Evolutionary conservation across 352 stramenopile species (phyloP), one percentile per base, ranked within the genome.

Genomic region (Thraustochytrium sp.): DNA sequence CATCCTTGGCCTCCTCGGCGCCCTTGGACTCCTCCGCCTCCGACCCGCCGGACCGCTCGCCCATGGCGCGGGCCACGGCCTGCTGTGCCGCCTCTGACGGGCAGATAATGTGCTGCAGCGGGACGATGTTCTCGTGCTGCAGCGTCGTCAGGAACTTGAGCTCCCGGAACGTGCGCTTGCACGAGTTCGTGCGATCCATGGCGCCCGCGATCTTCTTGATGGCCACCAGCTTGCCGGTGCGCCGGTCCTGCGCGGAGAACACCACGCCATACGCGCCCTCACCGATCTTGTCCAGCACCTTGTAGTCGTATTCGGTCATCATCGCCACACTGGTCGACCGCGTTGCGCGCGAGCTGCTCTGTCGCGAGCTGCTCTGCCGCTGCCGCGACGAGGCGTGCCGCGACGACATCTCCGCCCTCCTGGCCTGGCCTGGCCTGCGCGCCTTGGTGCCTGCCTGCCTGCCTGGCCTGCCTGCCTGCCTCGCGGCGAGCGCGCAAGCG

Each of bases 111-210:
- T 98, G 94, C 13, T 96, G 88, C 86, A 99, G 94, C 64, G 91
- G 92, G 51, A 99, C 96, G 77, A 99, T 96, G 74, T 97, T 97
- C 87, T 97, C 92, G 86, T 96, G 93, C 63, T 94, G 89, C 89
- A 98, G 94, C 63, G 95, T 91, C 84, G 94, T 92, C 46, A 98
- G 86, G 53, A 98, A 87, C 73, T 96, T 95, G 86, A 98, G 98
- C 87, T 98, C 97, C 29, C 96, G 91, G 49, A 99, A 88, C 82
- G 99, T 99, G 61, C 97, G 93, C 88, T 99, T 99, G 59, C 96
- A 97, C 86, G 99, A 97, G 55, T 98, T 95, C 40, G 99, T 92
- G 88, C 99, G 96, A 63, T 98, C 94, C 85, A 98, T 98, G 16
- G 92, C 92, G 55, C 94, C 93, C 2, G 91, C 88, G 40, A 98